Base-by-base conservation (phyloP, 2,329 filamentous ascomycete genomes). In the Aureobasidium sp. region DNA sequence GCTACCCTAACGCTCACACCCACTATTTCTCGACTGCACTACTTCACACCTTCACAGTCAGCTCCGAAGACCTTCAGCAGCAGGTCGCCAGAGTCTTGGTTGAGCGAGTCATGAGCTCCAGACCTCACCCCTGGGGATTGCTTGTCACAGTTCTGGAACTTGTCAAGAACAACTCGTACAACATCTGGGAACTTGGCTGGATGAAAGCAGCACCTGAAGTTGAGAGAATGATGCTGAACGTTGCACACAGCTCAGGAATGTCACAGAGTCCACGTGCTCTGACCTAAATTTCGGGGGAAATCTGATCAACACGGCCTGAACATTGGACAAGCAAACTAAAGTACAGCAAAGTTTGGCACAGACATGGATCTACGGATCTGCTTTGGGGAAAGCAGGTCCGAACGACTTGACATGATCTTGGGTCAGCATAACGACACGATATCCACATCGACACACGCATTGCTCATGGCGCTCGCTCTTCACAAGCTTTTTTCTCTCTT, bases 111-210 rank as follows among this genome's bases (percentile, higher is more conserved):
- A 84, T 95, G 63, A 89, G 90, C 27, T 91, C 90, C 73, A 91
- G 92, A 77, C 93, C 93, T 58, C 93, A 97, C 73, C 93, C 95
- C 21, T 97, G 93, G 93, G 95, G 95, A 13, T 78, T 99, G 47
- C 87, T 97, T 72, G 87, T 92, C 65, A 93, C 91, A 39, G 82
- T 96, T 64, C 78, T 94, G 65, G 94, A 97, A 77, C 82, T 99
- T 62, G 81, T 96, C 67, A 95, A 96, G 80, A 97, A 96, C 72
- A 87, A 89, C 59, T 90, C 86, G 71, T 95, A 93, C 74, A 86
- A 86, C 70, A 96, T 99, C 80, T 97, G 95, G 79, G 90, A 94
- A 55, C 81, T 96, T 67, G 89, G 90, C 30, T 97, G 96, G 69
- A 89, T 97, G 76, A 95, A 96, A 79, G 84, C 87, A 66, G 85